Conservation (phyloP, 2,329 filamentous ascomycete species). For the Fusarium pseudograminearum region DNA sequence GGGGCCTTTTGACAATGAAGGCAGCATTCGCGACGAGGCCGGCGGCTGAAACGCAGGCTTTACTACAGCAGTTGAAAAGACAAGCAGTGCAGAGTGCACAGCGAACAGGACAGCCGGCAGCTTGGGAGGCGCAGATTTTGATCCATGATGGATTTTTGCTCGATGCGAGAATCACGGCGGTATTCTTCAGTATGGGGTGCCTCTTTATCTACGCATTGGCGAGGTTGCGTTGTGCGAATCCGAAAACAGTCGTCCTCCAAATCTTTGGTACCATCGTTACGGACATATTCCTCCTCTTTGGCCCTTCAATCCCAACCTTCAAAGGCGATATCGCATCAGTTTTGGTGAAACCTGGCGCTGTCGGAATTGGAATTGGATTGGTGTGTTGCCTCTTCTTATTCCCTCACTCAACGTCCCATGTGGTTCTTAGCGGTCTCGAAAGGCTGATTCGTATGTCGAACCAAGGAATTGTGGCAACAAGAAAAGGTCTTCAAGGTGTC, state of each 20-base stretch:
- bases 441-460: conserved; percentile 51
- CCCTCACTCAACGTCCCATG: conserved; percentile 61
- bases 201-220: conserved; percentile 59
- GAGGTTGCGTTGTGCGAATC: conserved; percentile 58
- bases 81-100: background rate
- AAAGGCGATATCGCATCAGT: conserved; percentile 43
- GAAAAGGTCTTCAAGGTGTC: conserved; percentile 37
- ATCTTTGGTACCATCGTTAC: conserved; percentile 61
- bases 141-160: conserved; percentile 61
- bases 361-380: conserved; percentile 59
- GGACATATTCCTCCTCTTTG: conserved; percentile 60
- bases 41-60: conserved; percentile 52
- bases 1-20: conserved; percentile 63
- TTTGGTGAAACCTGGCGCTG: conserved; percentile 59
- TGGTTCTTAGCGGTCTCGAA: conserved; percentile 53
- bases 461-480: conserved; percentile 50
- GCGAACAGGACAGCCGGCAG: conserved; percentile 37
- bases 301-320: conserved; percentile 52
- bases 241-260: conserved; percentile 59
- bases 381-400: conserved; percentile 61
- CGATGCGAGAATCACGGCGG: conserved; percentile 58
- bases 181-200: conserved; percentile 55
- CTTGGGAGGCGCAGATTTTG: conserved; percentile 51
- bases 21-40: conserved; percentile 58
- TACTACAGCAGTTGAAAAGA: background rate